Base-by-base conservation (phyloP, 164 flowering plant genomes). In the Buxus sempervirens region DNA sequence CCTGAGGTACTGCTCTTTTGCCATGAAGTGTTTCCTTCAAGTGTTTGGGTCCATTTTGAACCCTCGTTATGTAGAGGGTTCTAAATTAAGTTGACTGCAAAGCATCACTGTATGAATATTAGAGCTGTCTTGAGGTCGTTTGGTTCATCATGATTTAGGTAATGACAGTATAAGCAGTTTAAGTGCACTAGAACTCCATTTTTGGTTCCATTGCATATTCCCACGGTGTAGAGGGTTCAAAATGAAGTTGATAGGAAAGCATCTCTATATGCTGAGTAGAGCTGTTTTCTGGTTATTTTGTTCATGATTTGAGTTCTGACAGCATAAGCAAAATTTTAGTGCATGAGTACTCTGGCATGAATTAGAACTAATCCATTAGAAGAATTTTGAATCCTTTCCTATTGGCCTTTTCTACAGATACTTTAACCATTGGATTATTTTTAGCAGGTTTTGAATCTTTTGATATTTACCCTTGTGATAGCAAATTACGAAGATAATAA, bases 1-100 rank as follows among this genome's bases (percentile, higher is more conserved):
- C 81, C 81, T 48, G 84, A 87, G 91, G 96, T 90, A 84, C 38
- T 67, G 45, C n/a, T 71, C 36, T 14, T 25, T 15, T 14, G 8
- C 24, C 23, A 14, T 32, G 20, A 21, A 21, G 41, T 54, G 16
- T 8, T 51, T 62, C 5, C 28, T 53, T 27, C 12, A 23, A 22
- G 45, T 22, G 25, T 9, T 23, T 22, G 41, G 36, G 55, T 19
- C 36, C 60, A 24, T 58, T 58, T 58, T 7, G 57, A 32, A 60
- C 51, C 28, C 23, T 20, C 32, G 22, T 21, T 49, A 49, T 0
- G 0, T 60, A 13, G 22, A 53, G 32, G 53, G 49, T 19, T 9
- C 24, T 22, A 51, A 38, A 32, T 1, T 18, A 61, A 1, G 12
- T 0, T 21, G 24, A 21, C 5, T 5, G 26, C 1, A 45, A 45